These are phyloP conservation scores for Candida mattraensis DNA, from an alignment of 805 yeast genomes.

Conservation along the genomic window DNA sequence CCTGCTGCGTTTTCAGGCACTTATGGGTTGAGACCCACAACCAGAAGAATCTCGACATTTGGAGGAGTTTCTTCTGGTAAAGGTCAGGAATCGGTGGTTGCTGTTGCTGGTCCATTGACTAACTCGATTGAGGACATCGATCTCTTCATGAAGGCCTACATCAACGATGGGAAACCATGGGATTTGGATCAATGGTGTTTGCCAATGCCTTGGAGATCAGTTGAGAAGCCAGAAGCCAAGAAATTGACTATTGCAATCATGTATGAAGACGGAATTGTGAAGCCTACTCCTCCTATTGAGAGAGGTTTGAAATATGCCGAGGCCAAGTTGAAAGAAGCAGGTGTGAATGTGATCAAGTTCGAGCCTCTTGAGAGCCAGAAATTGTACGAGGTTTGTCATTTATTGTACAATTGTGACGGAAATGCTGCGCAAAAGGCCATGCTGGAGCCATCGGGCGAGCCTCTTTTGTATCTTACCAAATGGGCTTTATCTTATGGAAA, in stretches of 20 bases:
- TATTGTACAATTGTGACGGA: slow-evolving; percentile 67
- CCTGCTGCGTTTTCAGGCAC: slow-evolving; percentile 67
- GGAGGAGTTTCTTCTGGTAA: slow-evolving; percentile 56
- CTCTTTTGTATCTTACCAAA: slow-evolving; percentile 60
- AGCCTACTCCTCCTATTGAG: slow-evolving; percentile 63
- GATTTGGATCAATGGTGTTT: slow-evolving; percentile 42
- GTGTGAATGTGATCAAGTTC: slow-evolving; percentile 56
- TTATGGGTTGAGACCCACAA: slow-evolving; percentile 63
- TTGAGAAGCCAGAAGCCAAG: slow-evolving; percentile 37
- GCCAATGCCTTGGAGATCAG: slow-evolving; percentile 55
- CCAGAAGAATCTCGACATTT: slow-evolving; percentile 47
- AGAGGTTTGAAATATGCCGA: slow-evolving; percentile 57
- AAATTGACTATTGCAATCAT: slow-evolving; percentile 59
- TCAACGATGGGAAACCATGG: slow-evolving; percentile 69
- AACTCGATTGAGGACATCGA: slow-evolving; percentile 67
- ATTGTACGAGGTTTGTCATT: slow-evolving; percentile 57
- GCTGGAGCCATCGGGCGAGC: slow-evolving; percentile 66
- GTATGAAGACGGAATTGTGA: slow-evolving; percentile 64
- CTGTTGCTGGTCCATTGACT: slow-evolving; percentile 70
- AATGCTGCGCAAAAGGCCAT: slow-evolving; percentile 54
- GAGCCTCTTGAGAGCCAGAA: slow-evolving; percentile 57
- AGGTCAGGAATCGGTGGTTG: slow-evolving; percentile 65
- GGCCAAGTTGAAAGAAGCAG: slow-evolving; percentile 55
- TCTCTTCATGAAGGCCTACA: slow-evolving; percentile 60
- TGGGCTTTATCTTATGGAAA: slow-evolving; percentile 59